Conservation (phyloP, 768 basidiomycete species). For the Cantharellus cinnabarinus region DNA sequence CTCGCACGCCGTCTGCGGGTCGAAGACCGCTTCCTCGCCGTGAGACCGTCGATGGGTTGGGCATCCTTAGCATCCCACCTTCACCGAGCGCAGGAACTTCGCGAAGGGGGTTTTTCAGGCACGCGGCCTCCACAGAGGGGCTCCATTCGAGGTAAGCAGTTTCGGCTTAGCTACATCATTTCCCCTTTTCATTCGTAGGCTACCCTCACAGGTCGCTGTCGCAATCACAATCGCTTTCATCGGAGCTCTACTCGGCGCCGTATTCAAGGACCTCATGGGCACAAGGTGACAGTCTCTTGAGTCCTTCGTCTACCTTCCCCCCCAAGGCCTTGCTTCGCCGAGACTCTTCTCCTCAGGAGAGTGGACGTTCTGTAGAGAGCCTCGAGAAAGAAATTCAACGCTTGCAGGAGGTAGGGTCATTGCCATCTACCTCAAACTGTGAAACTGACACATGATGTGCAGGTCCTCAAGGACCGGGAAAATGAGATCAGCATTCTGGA, state of each 20-base stretch:
- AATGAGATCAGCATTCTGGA: slow-evolving; percentile 73
- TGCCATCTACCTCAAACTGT: not conserved
- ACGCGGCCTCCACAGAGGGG: slow-evolving; percentile 72
- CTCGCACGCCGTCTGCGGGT: not conserved
- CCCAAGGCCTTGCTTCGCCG: not conserved
- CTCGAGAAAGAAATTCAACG: slow-evolving; percentile 92
- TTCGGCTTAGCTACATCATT: not conserved
- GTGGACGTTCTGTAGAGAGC: slow-evolving; percentile 38
- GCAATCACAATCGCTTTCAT: slow-evolving; percentile 69
- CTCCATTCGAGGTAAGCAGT: slow-evolving; percentile 57
- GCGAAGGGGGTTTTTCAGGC: slow-evolving; percentile 67
- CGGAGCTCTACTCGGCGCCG: slow-evolving; percentile 60
- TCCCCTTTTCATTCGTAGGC: slow-evolving; percentile 7
- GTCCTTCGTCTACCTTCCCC: slow-evolving; percentile 1
- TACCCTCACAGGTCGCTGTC: slow-evolving; percentile 50
- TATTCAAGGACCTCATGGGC: slow-evolving; percentile 51
- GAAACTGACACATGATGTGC: slow-evolving; percentile 2
- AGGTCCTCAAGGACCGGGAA: slow-evolving; percentile 73
- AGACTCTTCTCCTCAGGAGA: not conserved
- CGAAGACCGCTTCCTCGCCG: not conserved
- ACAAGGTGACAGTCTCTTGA: slow-evolving; percentile 4
- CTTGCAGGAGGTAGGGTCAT: slow-evolving; percentile 40
- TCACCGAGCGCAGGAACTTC: not conserved
- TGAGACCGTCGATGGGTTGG: not conserved
- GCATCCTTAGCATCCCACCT: slow-evolving; percentile 1